Evolutionary conservation across 2,329 filamentous ascomycete genomes (phyloP).

Genomic region (Periconia sp.): DNA sequence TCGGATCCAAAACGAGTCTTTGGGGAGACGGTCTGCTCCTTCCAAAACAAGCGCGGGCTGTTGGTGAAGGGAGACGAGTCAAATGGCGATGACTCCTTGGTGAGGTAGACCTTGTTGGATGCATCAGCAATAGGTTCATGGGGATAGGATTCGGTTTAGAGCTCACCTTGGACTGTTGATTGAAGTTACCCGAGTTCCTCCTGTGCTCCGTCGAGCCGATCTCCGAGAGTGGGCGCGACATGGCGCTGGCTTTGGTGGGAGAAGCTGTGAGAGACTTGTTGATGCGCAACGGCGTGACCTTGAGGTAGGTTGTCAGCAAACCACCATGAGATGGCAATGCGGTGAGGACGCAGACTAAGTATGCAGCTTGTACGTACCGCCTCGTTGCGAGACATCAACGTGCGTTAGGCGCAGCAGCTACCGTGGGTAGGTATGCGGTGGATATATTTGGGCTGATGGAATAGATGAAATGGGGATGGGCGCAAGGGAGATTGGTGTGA

Average conservation of each 20-base stretch:
- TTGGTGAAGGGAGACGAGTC: constrained; percentile 75
- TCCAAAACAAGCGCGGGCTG: constrained; percentile 90
- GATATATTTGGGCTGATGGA: not conserved
- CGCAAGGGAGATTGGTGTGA: no score
- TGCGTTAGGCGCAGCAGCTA: no score
- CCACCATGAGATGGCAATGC: not conserved
- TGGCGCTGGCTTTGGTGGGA: constrained; percentile 61
- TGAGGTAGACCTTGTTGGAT: constrained; percentile 66
- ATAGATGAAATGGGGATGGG: not conserved
- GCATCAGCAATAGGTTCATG: constrained; percentile 22
- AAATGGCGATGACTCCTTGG: constrained; percentile 78
- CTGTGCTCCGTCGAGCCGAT: constrained; percentile 82
- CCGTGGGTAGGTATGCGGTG: not conserved
- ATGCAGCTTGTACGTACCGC: constrained; percentile 38
- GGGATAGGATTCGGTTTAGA: constrained; percentile 8
- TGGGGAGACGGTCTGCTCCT: constrained; percentile 67
- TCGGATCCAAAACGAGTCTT: constrained; percentile 64
- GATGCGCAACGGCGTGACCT: constrained; percentile 80
- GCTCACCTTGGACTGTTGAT: constrained; percentile 69
- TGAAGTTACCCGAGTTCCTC: constrained; percentile 91
- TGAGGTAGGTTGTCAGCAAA: constrained; percentile 8
- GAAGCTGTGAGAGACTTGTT: constrained; percentile 68
- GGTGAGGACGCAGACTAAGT: not conserved
- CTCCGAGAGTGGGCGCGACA: constrained; percentile 77
- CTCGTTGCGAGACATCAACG: constrained; percentile 44